phyloP scores from a whole-genome alignment of 306 rosid genomes.

The Sindora glabra region DNA sequence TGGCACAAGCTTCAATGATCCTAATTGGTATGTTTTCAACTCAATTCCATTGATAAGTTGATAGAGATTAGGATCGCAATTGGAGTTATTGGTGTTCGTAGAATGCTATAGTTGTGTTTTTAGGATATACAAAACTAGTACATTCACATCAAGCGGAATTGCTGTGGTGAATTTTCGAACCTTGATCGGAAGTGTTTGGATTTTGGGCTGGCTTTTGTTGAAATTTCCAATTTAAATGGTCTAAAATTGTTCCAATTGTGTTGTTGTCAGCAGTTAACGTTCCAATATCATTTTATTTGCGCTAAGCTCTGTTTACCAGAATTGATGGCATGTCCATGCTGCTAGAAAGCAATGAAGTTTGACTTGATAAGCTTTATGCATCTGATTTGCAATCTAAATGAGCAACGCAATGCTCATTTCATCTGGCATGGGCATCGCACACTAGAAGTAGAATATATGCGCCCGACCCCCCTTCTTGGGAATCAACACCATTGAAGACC shows the following conservation, averaged over 20 bases:
- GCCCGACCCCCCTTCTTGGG: no score
- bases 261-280: background rate
- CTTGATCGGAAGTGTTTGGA: background rate
- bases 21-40: conserved; percentile 40
- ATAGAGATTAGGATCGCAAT: background rate
- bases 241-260: background rate
- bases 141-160: background rate
- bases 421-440: background rate
- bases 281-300: background rate
- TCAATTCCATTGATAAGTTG: background rate
- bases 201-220: background rate
- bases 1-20: conserved; percentile 47
- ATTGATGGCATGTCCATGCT: background rate
- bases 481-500: background rate
- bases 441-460: background rate
- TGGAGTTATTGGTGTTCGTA: background rate
- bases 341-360: background rate
- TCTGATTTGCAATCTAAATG: background rate
- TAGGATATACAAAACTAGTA: no score
- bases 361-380: background rate
- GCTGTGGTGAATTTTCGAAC: background rate
- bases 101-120: no score
- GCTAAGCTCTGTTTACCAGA: background rate
- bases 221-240: background rate
- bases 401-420: background rate